Evolutionary conservation across 331 rosid species (phyloP), one percentile per base, ranked within the genome.

Genomic region (Stylosanthes scabra): DNA sequence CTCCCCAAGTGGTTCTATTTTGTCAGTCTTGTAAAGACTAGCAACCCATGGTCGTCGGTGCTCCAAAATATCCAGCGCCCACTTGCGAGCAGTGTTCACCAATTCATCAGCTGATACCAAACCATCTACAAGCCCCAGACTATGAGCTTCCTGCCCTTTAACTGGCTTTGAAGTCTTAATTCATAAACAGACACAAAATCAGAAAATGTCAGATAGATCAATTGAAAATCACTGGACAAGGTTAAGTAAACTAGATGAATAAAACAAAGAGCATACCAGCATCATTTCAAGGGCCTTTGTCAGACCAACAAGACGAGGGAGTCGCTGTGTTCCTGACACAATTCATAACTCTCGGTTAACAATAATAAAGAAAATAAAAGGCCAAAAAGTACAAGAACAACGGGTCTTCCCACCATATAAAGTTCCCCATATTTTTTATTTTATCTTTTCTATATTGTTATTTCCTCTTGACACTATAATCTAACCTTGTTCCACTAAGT

Each of bases 221-320:
- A 77, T 60, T 47, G 60, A 67, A 71, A 63, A 34, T 60, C 63
- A 69, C n/a, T 14, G 39, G 27, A 71, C 51, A 47, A 47, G 28
- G 25, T 51, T 15, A 51, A 14, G 7, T 51, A 51, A 44, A 44
- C 61, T 20, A 28, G 25, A 82, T 41, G 29, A 20, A 55, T 40
- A 55, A 52, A 27, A 70, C 6, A 20, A 20, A 20, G 2, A 70
- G 81, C 86, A 78, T 75, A 95, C 97, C 93, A 95, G 78, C 76
- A 95, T 90, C 96, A 94, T 95, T 66, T 95, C 97, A 80, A 95
- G 91, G 15, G 88, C 88, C 89, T 90, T 95, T 74, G 97, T 6
- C 61, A 95, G 85, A 68, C 99, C 99, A 83, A 95, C 97, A 74
- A 95, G 99, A 59, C 99, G 97, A 29, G 99, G 99, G 80, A 95